These are phyloP conservation scores for Haplosporangium sp. DNA, from an alignment of 371 early-diverging fungal genomes.

Conservation along the genomic window DNA sequence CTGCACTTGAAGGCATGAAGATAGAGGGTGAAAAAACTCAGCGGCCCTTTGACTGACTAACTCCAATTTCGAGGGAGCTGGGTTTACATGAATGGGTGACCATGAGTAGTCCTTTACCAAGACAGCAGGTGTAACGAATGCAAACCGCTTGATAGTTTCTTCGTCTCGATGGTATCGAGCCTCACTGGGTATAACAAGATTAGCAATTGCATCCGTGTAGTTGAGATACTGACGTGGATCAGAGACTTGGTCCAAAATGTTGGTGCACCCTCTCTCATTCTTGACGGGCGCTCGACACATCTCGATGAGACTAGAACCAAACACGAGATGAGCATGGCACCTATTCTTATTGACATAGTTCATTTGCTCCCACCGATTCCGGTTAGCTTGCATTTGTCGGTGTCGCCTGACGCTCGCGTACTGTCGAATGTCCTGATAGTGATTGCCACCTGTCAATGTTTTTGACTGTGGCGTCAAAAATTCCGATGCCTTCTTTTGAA, in stretches of 20 bases:
- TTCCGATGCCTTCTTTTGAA: constrained; percentile 55
- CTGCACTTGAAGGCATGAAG: constrained; percentile 74
- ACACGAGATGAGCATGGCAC: constrained; percentile 25
- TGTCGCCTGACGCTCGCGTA: constrained; percentile 38
- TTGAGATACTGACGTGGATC: constrained; percentile 37
- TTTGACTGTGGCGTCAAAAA: constrained; percentile 37
- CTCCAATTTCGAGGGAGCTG: constrained; percentile 13
- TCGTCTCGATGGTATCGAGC: constrained; percentile 59
- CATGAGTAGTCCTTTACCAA: constrained; percentile 56
- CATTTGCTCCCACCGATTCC: constrained; percentile 44
- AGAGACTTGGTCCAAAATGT: constrained; percentile 28
- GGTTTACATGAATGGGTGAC: constrained; percentile 26
- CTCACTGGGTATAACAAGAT: constrained; percentile 59
- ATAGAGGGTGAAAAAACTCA: constrained; percentile 68
- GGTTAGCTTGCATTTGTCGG: constrained; percentile 16
- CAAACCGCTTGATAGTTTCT: constrained; percentile 70
- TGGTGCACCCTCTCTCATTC: constrained; percentile 16
- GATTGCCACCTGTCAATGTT: constrained; percentile 23
- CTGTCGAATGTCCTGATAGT: constrained; percentile 53
- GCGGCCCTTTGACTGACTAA: constrained; percentile 21
- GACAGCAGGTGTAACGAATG: constrained; percentile 77
- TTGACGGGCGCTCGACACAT: constrained; percentile 28
- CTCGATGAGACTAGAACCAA: constrained; percentile 30
- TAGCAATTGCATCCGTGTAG: constrained; percentile 44
- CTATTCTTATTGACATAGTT: constrained; percentile 47